A percentile compares a stretch with the other conserved stretches of the same genome.
phyloP scores from a whole-genome alignment of 164 flowering plant genomes.

The Berberis vulgaris region DNA sequence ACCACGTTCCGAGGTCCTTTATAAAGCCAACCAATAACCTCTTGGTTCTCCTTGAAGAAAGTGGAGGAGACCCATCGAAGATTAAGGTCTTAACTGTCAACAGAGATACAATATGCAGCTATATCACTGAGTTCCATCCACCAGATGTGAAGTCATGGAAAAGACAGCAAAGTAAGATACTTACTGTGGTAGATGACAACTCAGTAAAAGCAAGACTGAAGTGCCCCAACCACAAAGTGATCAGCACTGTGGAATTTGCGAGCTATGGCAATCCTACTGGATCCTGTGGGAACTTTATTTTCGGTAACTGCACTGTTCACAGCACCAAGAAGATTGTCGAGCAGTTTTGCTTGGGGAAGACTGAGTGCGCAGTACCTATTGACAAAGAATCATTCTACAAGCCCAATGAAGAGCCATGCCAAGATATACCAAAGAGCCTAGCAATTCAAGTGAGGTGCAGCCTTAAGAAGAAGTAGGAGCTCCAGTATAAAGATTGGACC shows the following conservation, averaged over 20 bases:
- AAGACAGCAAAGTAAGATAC: constrained; percentile 24
- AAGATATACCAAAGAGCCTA: constrained; percentile 35
- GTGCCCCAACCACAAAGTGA: constrained; percentile 48
- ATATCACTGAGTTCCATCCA: constrained; percentile 37
- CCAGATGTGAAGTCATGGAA: constrained; percentile 50
- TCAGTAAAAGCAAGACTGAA: constrained; percentile 32
- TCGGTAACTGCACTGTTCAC: constrained; percentile 44
- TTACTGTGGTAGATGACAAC: constrained; percentile 22
- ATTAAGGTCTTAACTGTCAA: constrained; percentile 34
- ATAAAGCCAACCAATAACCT: constrained; percentile 63
- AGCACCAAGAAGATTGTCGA: constrained; percentile 26
- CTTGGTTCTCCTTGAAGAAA: constrained; percentile 74
- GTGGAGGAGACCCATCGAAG: constrained; percentile 37
- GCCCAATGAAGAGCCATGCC: constrained; percentile 29
- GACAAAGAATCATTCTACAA: constrained; percentile 19
- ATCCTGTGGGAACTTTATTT: constrained; percentile 39
- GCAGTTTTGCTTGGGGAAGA: constrained; percentile 73
- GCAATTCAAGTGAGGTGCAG: constrained; percentile 47
- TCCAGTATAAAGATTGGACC: neutral
- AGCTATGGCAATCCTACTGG: constrained; percentile 70
- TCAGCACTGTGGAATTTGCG: constrained; percentile 51
- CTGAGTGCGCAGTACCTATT: constrained; percentile 35
- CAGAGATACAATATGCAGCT: constrained; percentile 69
- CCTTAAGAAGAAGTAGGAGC: neutral
- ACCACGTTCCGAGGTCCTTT: constrained; percentile 73